These are phyloP conservation scores for Candida tropicalis DNA, from an alignment of 1,139 yeast genomes.

Conservation along the genomic window DNA sequence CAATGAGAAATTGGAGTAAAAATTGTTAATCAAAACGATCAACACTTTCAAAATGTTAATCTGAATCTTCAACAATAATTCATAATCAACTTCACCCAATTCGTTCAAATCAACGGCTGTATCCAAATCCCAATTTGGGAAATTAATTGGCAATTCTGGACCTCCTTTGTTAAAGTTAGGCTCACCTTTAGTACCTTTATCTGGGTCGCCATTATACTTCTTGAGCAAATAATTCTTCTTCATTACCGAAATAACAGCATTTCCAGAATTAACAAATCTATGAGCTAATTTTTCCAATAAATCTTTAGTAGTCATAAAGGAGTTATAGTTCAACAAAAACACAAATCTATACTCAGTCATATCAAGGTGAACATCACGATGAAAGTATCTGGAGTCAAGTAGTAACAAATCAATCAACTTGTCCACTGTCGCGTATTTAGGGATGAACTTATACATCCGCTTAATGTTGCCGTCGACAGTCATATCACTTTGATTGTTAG, in stretches of 20 bases:
- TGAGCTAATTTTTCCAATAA: slow-evolving; percentile 47
- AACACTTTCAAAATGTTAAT: slow-evolving; percentile 81
- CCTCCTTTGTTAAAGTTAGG: slow-evolving; percentile 7
- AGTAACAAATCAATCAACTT: slow-evolving; percentile 44
- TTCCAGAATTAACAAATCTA: slow-evolving; percentile 48
- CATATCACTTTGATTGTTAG: background rate
- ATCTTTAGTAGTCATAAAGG: slow-evolving; percentile 46
- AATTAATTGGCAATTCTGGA: slow-evolving; percentile 22
- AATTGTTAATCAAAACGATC: slow-evolving; percentile 69
- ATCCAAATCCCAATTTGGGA: slow-evolving; percentile 59
- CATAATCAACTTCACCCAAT: slow-evolving; percentile 54
- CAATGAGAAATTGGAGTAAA: slow-evolving; percentile 75
- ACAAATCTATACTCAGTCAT: slow-evolving; percentile 48
- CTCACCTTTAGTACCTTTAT: slow-evolving; percentile 7
- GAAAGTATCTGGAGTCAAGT: slow-evolving; percentile 42
- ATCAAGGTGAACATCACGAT: slow-evolving; percentile 41
- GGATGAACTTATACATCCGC: slow-evolving; percentile 28
- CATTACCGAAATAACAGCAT: slow-evolving; percentile 52
- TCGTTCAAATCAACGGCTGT: slow-evolving; percentile 36
- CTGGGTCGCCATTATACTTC: slow-evolving; percentile 7
- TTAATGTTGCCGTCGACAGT: slow-evolving; percentile 8
- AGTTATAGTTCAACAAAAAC: slow-evolving; percentile 45
- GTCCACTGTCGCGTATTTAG: slow-evolving; percentile 45
- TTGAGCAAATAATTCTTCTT: slow-evolving; percentile 26
- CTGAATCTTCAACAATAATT: slow-evolving; percentile 69